A percentile compares a stretch with the other conserved stretches of the same genome.
phyloP scores from a whole-genome alignment of 768 basidiomycete species.

The Termitomyces eurrhizus region DNA sequence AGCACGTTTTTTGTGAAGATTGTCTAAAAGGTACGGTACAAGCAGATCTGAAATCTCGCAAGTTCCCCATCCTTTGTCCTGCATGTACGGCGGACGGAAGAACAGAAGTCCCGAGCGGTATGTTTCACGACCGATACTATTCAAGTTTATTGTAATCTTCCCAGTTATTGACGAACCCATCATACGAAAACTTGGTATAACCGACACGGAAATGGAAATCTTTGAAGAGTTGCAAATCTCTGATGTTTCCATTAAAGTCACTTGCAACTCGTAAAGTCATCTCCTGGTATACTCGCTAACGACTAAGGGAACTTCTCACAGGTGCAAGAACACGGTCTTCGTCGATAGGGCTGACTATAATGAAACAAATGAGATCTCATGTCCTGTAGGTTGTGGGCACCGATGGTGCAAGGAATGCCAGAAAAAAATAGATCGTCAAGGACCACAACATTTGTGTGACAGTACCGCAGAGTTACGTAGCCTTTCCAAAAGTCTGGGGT shows the following conservation, averaged over 20 bases:
- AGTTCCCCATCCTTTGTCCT: slow-evolving; percentile 61
- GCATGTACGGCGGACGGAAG: slow-evolving; percentile 35
- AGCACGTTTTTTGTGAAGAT: slow-evolving; percentile 49
- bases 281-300: background rate
- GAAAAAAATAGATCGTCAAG: slow-evolving; percentile 26
- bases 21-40: slow-evolving; percentile 43
- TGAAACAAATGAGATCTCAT: slow-evolving; percentile 37
- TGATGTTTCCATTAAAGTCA: slow-evolving; percentile 21
- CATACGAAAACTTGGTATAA: background rate
- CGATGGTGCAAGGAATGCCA: slow-evolving; percentile 63
- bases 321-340: slow-evolving; percentile 45
- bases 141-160: background rate
- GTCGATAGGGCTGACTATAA: slow-evolving; percentile 49
- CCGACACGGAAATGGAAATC: background rate
- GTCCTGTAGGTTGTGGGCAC: slow-evolving; percentile 47
- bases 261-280: slow-evolving; percentile 45
- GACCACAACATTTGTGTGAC: slow-evolving; percentile 47
- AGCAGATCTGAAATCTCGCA: slow-evolving; percentile 46
- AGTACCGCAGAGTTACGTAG: slow-evolving; percentile 49
- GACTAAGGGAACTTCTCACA: slow-evolving; percentile 16
- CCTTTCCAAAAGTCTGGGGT: slow-evolving; percentile 49
- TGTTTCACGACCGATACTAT: background rate
- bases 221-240: background rate
- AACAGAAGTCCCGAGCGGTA: background rate
- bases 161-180: background rate